Evolutionary conservation across 2,329 filamentous ascomycete species (phyloP).

Genomic region (Epichloe baconii): DNA sequence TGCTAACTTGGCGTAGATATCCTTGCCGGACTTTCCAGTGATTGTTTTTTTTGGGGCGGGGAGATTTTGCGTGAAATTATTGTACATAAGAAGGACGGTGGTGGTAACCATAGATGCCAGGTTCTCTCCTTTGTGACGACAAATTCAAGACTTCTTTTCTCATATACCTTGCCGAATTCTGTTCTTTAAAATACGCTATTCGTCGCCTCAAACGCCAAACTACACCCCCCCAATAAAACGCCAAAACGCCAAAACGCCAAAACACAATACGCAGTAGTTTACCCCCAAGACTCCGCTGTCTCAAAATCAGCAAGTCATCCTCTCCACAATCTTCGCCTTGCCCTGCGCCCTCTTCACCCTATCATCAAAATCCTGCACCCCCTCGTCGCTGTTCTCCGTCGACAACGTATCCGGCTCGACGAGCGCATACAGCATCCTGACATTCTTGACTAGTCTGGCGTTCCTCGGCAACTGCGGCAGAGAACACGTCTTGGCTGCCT

Average conservation of each 20-base stretch:
- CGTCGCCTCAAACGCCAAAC: too few relatives aligned
- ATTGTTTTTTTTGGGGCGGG: not conserved
- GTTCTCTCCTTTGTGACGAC: not conserved
- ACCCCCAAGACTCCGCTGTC: not conserved
- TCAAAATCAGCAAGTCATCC: conserved; percentile 33
- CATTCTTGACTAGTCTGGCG: conserved; percentile 60
- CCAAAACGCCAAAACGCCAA: not conserved
- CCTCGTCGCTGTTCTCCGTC: conserved; percentile 75
- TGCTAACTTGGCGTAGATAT: conserved; percentile 36
- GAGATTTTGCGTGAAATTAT: conserved; percentile 12
- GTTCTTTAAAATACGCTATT: too few relatives aligned
- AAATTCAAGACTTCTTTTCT: not conserved
- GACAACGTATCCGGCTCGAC: conserved; percentile 67
- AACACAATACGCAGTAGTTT: not conserved
- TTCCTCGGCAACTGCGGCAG: conserved; percentile 39
- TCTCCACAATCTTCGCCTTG: conserved; percentile 76
- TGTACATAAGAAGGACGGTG: conserved; percentile 2
- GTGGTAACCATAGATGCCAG: not conserved
- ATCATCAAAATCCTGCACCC: conserved; percentile 85
- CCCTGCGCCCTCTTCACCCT: conserved; percentile 69
- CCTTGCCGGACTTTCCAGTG: conserved; percentile 51
- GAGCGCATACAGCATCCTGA: conserved; percentile 61
- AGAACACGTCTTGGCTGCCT: conserved; percentile 6
- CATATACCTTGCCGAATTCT: too few relatives aligned
- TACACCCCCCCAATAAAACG: too few relatives aligned